Base-by-base conservation (phyloP, 2,329 filamentous ascomycete species). In the Cercospora sojina region DNA sequence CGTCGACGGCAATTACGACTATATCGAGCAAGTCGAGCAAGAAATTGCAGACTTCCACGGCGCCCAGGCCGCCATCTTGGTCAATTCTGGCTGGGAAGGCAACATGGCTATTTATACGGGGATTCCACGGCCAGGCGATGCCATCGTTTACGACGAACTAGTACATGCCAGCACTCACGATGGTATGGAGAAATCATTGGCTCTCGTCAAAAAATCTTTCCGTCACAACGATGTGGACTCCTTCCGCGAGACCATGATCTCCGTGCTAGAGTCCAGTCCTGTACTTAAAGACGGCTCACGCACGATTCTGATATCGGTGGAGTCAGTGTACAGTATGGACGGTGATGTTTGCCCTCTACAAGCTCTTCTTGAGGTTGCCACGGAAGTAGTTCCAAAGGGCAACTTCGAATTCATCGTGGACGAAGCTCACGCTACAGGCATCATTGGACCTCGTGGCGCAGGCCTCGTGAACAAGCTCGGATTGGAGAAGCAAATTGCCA, bases 301-400 rank as follows among this genome's bases (percentile, higher is more conserved):
- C 13, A 31, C 32, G 25, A 20, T 60, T 16, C 20, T 64, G 7
- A 43, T 64, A n/a, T 32, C 38, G 32, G 43, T 64, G 18, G 62
- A 64, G 25, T 25, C 18, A 7, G 16, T 64, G 10, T 64, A 64
- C 18, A 64, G 62, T 53, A 64, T 64, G 62, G 62, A 64, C 41
- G 62, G 62, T 86, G 18, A 97, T 93, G 76, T 97, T 93, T 1
- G 93, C 93, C 62, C 89, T 87, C 77, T 90, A 90, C 58, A 97
- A 83, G 8, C 88, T 88, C 31, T 87, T 84, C 67, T 89, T 84
- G 58, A 96, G 91, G 65, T 84, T 83, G 55, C 55, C 4, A 60
- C 49, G 31, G 56, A 64, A 25, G 25, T 64, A 5, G 59, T 64
- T 23, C 62, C 62, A n/a, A 20, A 59, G 16, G 62, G 62, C 13